Evolutionary conservation across 2,329 filamentous ascomycete genomes (phyloP).

Genomic region (Fusarium praegraminearum): DNA sequence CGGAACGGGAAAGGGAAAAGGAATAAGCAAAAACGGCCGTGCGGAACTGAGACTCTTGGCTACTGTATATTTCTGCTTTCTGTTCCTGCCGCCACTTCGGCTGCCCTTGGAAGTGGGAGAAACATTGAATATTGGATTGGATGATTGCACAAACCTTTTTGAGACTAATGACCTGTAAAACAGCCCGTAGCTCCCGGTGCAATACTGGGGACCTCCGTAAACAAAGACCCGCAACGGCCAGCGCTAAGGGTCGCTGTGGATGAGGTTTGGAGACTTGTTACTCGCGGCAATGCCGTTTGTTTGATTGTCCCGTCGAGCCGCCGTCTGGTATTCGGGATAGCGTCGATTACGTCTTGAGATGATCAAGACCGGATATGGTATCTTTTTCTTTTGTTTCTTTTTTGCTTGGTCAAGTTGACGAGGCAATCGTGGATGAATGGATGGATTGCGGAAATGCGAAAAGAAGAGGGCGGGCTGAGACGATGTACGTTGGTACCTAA

Average conservation of each 20-base stretch:
- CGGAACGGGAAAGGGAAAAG: not conserved
- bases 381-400: not conserved
- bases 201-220: constrained; percentile 35
- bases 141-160: constrained; percentile 41
- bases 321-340: constrained; percentile 38
- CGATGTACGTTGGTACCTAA: constrained; percentile 18
- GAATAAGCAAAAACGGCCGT: constrained; percentile 32
- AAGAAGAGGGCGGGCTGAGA: constrained; percentile 32
- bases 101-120: constrained; percentile 37
- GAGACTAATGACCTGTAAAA: constrained; percentile 36
- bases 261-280: constrained; percentile 33
- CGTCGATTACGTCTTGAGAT: constrained; percentile 12
- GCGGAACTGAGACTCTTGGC: constrained; percentile 36
- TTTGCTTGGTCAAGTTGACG: not conserved
- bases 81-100: constrained; percentile 20
- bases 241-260: constrained; percentile 37
- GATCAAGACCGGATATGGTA: not conserved
- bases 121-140: constrained; percentile 46
- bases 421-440: constrained; percentile 1
- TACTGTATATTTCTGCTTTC: not conserved
- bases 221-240: constrained; percentile 44
- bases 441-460: constrained; percentile 3
- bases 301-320: constrained; percentile 39
- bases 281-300: constrained; percentile 48
- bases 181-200: constrained; percentile 46